These are phyloP conservation scores for Teunomyces funiuensis DNA, from an alignment of 805 yeast species.

Conservation along the genomic window DNA sequence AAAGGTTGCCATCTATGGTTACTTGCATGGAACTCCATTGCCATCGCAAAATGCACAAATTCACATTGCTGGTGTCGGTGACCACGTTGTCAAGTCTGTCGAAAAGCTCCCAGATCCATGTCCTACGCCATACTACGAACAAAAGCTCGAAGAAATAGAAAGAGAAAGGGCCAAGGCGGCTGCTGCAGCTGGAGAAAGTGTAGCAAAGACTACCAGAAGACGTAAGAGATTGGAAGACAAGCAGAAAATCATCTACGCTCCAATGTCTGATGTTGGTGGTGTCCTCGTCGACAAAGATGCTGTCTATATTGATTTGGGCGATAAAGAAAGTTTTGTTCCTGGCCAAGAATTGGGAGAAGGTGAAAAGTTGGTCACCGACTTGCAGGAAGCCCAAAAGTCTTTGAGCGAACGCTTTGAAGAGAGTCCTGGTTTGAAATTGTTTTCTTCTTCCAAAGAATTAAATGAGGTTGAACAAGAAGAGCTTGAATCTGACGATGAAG, in stretches of 20 bases:
- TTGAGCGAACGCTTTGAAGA: constrained; percentile 56
- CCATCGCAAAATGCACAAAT: constrained; percentile 67
- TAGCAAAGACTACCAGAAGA: constrained; percentile 58
- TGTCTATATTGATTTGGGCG: constrained; percentile 85
- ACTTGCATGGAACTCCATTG: constrained; percentile 90
- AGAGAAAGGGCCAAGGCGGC: constrained; percentile 69
- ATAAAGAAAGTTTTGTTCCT: constrained; percentile 48
- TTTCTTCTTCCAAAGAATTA: constrained; percentile 59
- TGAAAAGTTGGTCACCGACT: constrained; percentile 76
- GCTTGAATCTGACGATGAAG: constrained; percentile 35
- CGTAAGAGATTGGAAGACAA: constrained; percentile 91
- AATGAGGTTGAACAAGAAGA: constrained; percentile 38
- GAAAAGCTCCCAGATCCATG: constrained; percentile 98
- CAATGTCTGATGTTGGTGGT: constrained; percentile 99
- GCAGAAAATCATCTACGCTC: constrained; percentile 93
- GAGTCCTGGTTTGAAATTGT: constrained; percentile 73
- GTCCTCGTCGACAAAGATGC: constrained; percentile 96
- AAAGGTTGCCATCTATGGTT: constrained; percentile 89
- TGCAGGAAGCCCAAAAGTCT: constrained; percentile 68
- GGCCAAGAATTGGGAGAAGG: constrained; percentile 80
- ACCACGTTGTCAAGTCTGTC: constrained; percentile 66
- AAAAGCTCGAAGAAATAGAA: constrained; percentile 76
- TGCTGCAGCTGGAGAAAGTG: constrained; percentile 56
- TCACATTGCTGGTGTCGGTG: constrained; percentile 97
- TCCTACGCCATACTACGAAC: constrained; percentile 93